Evolutionary conservation across 768 basidiomycete species (phyloP), one percentile per base, ranked within the genome.

Genomic region (Mycena capillaripes): DNA sequence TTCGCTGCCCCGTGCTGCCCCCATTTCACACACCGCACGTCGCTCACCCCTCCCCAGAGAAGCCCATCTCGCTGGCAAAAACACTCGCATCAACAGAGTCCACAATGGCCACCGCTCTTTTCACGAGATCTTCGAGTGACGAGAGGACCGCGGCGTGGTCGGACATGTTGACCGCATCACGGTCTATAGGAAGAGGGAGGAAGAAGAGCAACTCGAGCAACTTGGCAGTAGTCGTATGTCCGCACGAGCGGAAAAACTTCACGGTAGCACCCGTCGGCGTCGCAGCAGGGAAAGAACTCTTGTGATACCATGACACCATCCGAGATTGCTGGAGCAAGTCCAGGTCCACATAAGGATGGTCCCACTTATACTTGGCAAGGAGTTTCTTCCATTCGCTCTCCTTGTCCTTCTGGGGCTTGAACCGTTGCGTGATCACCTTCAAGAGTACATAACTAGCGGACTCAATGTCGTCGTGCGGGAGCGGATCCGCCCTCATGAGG

Each of bases 401-500:
- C 68, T 23, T 59, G 21, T 70, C 55, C 46, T 25, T 25, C 29
- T 30, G 60, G 55, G 69, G 69, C 55, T n/a, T 19, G 55, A 70
- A 64, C 16, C 27, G 53, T 56, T 66, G 63, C 1, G 70, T 71
- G 11, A 71, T 36, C 27, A 46, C 46, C 64, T 71, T 71, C 63
- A 71, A 64, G 40, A 71, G 57, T 16, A 71, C 70, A 36, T 71
- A 71, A 34, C 42, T 36, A 8, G 64, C 70, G 14, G 70, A 66
- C 57, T 71, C 70, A 29, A 71, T 59, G 70, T 71, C 70, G 50
- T 71, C 70, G 48, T 71, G 70, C 64, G 70, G 70, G 56, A 71
- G 70, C 57, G 58, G 70, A 57, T 48, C 58, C 3, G 1, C 17
- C 9, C 12, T 40, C 38, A 2, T 9, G 57, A 71, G 70, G 48